Base-by-base conservation (phyloP, 2,329 filamentous ascomycete genomes). In the Microdochium nivale region DNA sequence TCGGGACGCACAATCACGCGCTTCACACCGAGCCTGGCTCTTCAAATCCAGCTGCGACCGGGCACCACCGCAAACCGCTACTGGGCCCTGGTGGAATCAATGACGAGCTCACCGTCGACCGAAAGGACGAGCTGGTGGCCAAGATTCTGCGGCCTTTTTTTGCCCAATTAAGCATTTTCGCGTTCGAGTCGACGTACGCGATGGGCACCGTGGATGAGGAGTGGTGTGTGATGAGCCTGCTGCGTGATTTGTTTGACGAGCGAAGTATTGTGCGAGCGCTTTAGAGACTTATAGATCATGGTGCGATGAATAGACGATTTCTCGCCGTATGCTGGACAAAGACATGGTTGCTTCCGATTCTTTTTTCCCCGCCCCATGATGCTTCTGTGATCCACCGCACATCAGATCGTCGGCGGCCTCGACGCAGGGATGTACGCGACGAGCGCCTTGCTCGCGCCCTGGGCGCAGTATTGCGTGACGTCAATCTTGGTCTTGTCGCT, bases 161-260 rank as follows among this genome's bases (percentile, higher is more conserved):
- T 64, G 87, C 86, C 14, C 88, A 95, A 65, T 71, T 99, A 56
- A 96, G 91, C 65, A 96, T 99, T 62, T 88, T 86, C 65, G 86
- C 88, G 0, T 99, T 96, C 69, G 94, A 99, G 72, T 87, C 86
- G 55, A 92, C 87, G 51, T 99, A 99, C 67, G 83, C 86, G 16
- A 91, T 96, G 83, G 84, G 83, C 33, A 67, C 68, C 43, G 70
- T 87, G 25, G 89, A 95, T 66, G 65, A 77, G 59, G 79, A 83
- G 49, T 75, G 74, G 10, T 90, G 88, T 61, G 73, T 79, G 50
- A 72, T 77, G 57, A 78, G 78, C 48, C 62, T 95, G 54, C 65
- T 95, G 63, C 80, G 71, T 62, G 89, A 95, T 70, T 61, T 95
- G 54, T 94, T 92, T 74, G 86, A 90, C 61, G 88, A 94, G 72